Base-by-base conservation (phyloP, 2,329 filamentous ascomycete species). In the Graphium sp. region DNA sequence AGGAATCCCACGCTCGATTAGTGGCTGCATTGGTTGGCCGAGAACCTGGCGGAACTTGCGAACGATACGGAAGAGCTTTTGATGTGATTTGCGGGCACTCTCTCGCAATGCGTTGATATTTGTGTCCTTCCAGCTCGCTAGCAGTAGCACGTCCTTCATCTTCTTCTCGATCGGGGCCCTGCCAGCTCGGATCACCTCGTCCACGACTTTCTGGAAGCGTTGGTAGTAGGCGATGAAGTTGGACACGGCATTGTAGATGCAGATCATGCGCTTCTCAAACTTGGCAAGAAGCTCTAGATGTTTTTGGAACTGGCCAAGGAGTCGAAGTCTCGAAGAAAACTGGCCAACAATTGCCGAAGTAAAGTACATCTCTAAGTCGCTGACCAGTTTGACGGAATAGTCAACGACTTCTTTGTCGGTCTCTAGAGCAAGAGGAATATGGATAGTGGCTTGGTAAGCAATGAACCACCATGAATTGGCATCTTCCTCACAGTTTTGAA, bases 91-190 rank as follows among this genome's bases (percentile, higher is more conserved):
- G 41, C 78, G 76, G 2, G 89, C 84, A 49, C 87, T 95, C 44
- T 94, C 84, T 38, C 76, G 71, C 11, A 98, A 58, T 1, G 83
- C 81, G 26, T 77, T 76, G 35, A 98, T 91, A 43, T 95, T 98
- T 14, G 82, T 93, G 41, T 98, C 89, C 48, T 92, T 94, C 91
- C 91, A 98, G 49, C 84, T 94, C 6, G 85, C 84, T 41, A 98
- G 59, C 29, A 92, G 71, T 11, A 98, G 66, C n/a, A 94, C 74
- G 40, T 95, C 81, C 46, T 79, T 87, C 65, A 95, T 82, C 32
- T 83, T 74, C 51, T 84, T 93, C 48, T 95, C 87, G n/a, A 95
- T 62, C 0, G 66, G 61, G 6, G 62, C 56, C 31, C 83, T 71
- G n/a, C 75, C 79, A 24, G 68, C 69, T 13, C 56, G 55, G 20